Conservation (phyloP, 768 basidiomycete species). For the Lentinula aciculospora region DNA sequence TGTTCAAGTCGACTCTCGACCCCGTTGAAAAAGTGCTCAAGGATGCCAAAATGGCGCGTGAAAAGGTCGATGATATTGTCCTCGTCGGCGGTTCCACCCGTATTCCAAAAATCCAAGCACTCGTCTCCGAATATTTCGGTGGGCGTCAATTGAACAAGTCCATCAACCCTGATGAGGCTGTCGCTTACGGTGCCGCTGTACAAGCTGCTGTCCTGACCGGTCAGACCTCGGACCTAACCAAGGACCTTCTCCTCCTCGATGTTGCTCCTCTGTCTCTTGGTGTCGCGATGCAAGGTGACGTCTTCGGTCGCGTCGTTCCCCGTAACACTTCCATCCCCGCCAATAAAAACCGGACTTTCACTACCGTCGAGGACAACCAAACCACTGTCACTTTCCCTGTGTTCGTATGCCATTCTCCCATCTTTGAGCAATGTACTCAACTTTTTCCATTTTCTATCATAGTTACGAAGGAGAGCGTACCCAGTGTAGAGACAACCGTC, state of each 20-base stretch:
- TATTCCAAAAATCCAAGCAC: slow-evolving; percentile 98
- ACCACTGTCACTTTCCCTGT: slow-evolving; percentile 99
- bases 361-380: slow-evolving; percentile 99
- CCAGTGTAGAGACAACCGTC: slow-evolving; percentile 98
- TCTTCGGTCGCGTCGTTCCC: slow-evolving; percentile 99
- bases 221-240: slow-evolving; percentile 98
- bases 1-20: slow-evolving; percentile 97
- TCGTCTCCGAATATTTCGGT: slow-evolving; percentile 98
- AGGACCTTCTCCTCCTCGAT: slow-evolving; percentile 96
- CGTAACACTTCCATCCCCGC: slow-evolving; percentile 99
- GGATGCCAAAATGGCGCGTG: slow-evolving; percentile 96
- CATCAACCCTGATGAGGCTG: slow-evolving; percentile 99
- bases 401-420: slow-evolving; percentile 32
- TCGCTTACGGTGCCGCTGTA: slow-evolving; percentile 99
- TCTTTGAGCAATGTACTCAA: not conserved
- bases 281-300: slow-evolving; percentile 99
- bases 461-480: slow-evolving; percentile 99
- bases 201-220: slow-evolving; percentile 99
- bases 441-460: slow-evolving; percentile 8
- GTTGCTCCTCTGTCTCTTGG: slow-evolving; percentile 97
- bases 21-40: slow-evolving; percentile 99
- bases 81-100: slow-evolving; percentile 99
- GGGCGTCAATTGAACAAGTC: slow-evolving; percentile 99
- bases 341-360: slow-evolving; percentile 98
- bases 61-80: slow-evolving; percentile 98